These are phyloP conservation scores for Amanita molliuscula DNA, from an alignment of 768 basidiomycete species.

Conservation along the genomic window DNA sequence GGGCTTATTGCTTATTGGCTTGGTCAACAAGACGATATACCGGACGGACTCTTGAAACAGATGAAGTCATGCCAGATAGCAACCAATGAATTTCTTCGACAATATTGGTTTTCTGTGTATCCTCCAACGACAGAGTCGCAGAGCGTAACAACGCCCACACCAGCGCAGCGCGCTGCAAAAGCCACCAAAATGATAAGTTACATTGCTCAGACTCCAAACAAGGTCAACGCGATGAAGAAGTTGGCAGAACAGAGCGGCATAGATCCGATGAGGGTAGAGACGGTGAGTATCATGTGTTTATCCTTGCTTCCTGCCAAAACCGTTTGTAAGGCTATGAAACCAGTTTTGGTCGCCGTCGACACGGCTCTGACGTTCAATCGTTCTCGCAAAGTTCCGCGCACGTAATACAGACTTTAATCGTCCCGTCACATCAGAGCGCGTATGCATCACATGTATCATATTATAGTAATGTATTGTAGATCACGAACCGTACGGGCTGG, in stretches of 20 bases:
- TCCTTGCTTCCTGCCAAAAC: not conserved
- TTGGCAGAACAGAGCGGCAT: conserved; percentile 49
- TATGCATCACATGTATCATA: conserved; percentile 10
- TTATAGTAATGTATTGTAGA: conserved; percentile 6
- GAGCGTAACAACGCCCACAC: conserved; percentile 37
- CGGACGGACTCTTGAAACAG: conserved; percentile 66
- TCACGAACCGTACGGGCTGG: conserved; percentile 31
- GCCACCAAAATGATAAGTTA: conserved; percentile 85
- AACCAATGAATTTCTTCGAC: conserved; percentile 91
- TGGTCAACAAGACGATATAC: conserved; percentile 55
- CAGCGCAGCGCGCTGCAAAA: conserved; percentile 65
- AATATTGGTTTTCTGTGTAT: conserved; percentile 87
- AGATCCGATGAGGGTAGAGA: conserved; percentile 52
- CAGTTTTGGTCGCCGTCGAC: conserved; percentile 60
- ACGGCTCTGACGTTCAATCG: conserved; percentile 58
- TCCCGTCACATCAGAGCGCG: conserved; percentile 5
- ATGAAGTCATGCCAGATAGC: conserved; percentile 89
- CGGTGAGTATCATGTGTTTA: conserved; percentile 32
- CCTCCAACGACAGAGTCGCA: conserved; percentile 57
- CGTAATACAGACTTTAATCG: conserved; percentile 8
- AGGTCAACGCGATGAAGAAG: conserved; percentile 69
- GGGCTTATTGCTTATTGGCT: conserved; percentile 4
- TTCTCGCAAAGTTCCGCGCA: conserved; percentile 23
- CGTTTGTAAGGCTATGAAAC: conserved; percentile 57
- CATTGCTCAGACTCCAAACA: conserved; percentile 68